These are phyloP conservation scores for Trypanosoma scelopori DNA, from an alignment of 208 protist species.

Conservation along the genomic window DNA sequence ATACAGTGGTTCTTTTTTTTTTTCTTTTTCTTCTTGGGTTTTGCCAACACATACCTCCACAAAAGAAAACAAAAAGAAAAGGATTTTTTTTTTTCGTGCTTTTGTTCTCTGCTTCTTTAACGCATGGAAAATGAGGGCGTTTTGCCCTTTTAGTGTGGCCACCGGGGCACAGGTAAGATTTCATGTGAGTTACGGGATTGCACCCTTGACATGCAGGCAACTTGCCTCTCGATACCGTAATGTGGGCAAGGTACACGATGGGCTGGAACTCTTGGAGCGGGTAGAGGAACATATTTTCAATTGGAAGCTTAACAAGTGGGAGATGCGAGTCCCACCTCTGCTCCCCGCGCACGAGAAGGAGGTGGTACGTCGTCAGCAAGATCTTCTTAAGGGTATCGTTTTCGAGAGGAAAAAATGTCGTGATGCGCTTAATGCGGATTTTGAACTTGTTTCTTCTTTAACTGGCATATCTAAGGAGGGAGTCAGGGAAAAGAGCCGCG, in stretches of 20 bases:
- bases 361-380: conserved; percentile 52
- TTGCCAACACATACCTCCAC: neutral
- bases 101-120: conserved; percentile 4
- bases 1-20: conserved; percentile 8
- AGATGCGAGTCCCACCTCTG: conserved; percentile 73
- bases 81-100: conserved; percentile 10
- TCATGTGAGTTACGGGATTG: conserved; percentile 56
- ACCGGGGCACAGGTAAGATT: conserved; percentile 22
- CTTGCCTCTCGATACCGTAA: conserved; percentile 31
- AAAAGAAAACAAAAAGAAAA: conserved; percentile 5
- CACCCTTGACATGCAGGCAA: conserved; percentile 47
- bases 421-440: conserved; percentile 43
- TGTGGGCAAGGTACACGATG: conserved; percentile 13
- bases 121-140: conserved; percentile 12
- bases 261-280: conserved; percentile 49
- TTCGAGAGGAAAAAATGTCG: conserved; percentile 44
- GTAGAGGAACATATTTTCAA: conserved; percentile 51
- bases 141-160: conserved; percentile 1
- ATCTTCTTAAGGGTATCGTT: conserved; percentile 64
- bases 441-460: conserved; percentile 42
- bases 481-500: conserved; percentile 59
- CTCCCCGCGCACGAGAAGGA: conserved; percentile 49
- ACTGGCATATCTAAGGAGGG: conserved; percentile 43
- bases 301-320: conserved; percentile 88
- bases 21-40: conserved; percentile 25